Evolutionary conservation across 225 moss, liverwort and hornwort species (phyloP), one percentile per base, ranked within the genome.

Genomic region (Bryum argenteum): DNA sequence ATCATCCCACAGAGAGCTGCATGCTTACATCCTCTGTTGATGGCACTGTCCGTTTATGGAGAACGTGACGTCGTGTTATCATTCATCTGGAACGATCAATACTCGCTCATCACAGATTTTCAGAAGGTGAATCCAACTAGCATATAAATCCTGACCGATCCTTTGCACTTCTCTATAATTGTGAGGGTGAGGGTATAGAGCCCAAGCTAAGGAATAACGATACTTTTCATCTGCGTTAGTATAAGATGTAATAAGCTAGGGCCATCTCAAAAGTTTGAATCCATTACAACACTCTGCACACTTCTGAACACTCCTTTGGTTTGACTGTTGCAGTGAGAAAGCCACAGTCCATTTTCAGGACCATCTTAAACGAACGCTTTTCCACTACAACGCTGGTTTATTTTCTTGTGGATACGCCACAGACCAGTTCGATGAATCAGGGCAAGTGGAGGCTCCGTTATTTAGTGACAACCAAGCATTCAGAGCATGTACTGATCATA

Each of bases 21-120:
- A 84, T 98, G 89, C 88, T 98, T 38, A 98, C 98, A 16, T 85
- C 98, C 68, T 98, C 98, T 33, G 94, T 91, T 39, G 98, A 98
- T 79, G 89, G 89, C 77, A 98, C 94, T 65, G 84, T 94, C 33
- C 89, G 98, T 45, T 17, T 98, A 64, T 98, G 98, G 98, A 98
- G 77, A 80, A 80, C 89, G 15, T 98, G 86, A 89, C 63, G 18
- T 64, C 41, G 61, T 48, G 41, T 22, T 64, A 18, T 17, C 13
- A 24, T 38, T 42, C 59, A 4, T 65, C 61, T 73, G 38, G 58
- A 71, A 57, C 14, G 15, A 33, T 59, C 21, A 41, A 48, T 21
- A 37, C 5, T 52, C 19, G 18, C 47, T 58, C 38, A 26, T 9
- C 44, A 67, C 51, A 11, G 33, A 21, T 51, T 37, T 50, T 61